phyloP scores from a whole-genome alignment of 2,329 filamentous ascomycete species.

The Ophiocordyceps unilateralis region DNA sequence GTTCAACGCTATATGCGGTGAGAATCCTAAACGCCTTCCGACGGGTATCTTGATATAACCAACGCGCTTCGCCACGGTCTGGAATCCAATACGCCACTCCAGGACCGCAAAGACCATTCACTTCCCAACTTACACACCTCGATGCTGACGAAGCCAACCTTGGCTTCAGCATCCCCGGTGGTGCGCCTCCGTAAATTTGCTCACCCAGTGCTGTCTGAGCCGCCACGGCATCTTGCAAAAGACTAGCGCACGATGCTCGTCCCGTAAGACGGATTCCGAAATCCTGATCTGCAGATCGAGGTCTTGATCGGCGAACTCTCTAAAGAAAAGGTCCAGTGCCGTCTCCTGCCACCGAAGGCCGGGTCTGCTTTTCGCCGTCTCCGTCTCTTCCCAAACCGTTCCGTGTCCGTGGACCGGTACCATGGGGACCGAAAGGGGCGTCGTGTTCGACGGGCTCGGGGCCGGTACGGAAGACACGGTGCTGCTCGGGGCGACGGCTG shows the following conservation, averaged over 20 bases:
- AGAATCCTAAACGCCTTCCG: slow-evolving; percentile 6
- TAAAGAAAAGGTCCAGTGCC: slow-evolving; percentile 41
- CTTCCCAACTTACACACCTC: too few species aligned
- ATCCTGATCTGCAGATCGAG: slow-evolving; percentile 41
- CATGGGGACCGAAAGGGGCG: not conserved
- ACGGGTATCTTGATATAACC: slow-evolving; percentile 9
- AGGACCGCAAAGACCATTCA: too few species aligned
- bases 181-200: slow-evolving; percentile 25
- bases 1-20: not conserved
- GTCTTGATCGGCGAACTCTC: slow-evolving; percentile 38
- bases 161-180: not conserved
- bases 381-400: slow-evolving; percentile 18
- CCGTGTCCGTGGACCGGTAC: not conserved
- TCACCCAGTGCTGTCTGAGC: slow-evolving; percentile 39
- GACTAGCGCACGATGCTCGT: slow-evolving; percentile 42
- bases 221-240: slow-evolving; percentile 42
- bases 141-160: not conserved
- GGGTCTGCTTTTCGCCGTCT: slow-evolving; percentile 21
- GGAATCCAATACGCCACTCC: too few species aligned
- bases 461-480: not conserved
- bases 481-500: not conserved
- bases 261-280: slow-evolving; percentile 38
- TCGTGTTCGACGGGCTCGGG: slow-evolving; percentile 2
- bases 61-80: slow-evolving; percentile 1
- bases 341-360: slow-evolving; percentile 35